Conservation (phyloP, 2,329 filamentous ascomycete genomes). For the Cladosporium velox region DNA sequence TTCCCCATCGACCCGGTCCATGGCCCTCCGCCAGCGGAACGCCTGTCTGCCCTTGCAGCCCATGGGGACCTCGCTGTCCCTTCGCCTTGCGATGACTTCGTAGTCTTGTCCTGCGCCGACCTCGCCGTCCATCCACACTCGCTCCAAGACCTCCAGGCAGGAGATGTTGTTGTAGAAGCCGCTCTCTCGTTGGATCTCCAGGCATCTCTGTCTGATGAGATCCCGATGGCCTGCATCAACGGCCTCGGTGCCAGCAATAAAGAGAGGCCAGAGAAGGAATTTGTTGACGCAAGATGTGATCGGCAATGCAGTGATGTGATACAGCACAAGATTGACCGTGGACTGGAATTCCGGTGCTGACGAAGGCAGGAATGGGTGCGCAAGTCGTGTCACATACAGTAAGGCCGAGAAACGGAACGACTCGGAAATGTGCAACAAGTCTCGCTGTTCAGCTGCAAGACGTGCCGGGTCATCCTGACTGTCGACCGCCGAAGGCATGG, state of each 20-base stretch:
- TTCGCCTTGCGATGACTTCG: constrained; percentile 32
- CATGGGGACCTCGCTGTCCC: constrained; percentile 21
- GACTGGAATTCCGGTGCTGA: constrained; percentile 77
- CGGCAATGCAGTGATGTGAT: constrained; percentile 78
- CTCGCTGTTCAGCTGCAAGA: constrained; percentile 56
- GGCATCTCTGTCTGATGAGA: constrained; percentile 76
- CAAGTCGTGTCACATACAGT: constrained; percentile 85
- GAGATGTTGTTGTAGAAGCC: constrained; percentile 93
- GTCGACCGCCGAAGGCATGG: constrained; percentile 36
- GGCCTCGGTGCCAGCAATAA: constrained; percentile 87
- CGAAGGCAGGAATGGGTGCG: constrained; percentile 72
- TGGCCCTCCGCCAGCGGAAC: constrained; percentile 54
- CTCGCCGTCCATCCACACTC: constrained; percentile 64
- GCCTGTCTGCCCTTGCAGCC: constrained; percentile 36
- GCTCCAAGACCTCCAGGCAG: constrained; percentile 81
- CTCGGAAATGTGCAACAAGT: constrained; percentile 81
- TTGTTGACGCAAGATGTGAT: constrained; percentile 74
- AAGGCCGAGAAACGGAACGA: constrained; percentile 87
- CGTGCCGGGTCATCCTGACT: constrained; percentile 31
- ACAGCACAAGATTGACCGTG: constrained; percentile 78
- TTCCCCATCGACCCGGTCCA: constrained; percentile 53
- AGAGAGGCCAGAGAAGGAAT: constrained; percentile 90
- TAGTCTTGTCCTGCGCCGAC: constrained; percentile 29
- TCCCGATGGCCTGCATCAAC: constrained; percentile 77
- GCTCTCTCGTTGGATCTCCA: constrained; percentile 82